Percentiles rank a stretch among this genome's conserved stretches.
Conservation (phyloP, 352 stramenopile species). For the Globisporangium paddicum region DNA sequence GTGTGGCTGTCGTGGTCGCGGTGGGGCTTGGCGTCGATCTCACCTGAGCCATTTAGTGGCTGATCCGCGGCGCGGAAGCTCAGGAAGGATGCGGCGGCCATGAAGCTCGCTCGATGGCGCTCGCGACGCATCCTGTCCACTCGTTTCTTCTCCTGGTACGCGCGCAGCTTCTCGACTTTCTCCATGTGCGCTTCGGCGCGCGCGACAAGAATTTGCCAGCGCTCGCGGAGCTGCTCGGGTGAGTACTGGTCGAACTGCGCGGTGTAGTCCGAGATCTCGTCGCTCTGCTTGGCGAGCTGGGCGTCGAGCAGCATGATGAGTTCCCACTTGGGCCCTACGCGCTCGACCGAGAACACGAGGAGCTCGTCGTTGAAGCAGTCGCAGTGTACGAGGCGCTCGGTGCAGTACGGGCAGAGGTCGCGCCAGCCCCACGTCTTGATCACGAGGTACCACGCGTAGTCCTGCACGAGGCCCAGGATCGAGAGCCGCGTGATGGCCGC, state of each 20-base stretch:
- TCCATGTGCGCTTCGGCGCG: slow-evolving; percentile 49
- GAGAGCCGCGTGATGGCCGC: slow-evolving; percentile 55
- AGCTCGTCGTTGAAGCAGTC: slow-evolving; percentile 74
- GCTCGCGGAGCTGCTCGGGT: slow-evolving; percentile 46
- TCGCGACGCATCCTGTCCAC: slow-evolving; percentile 25
- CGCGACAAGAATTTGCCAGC: slow-evolving; percentile 50
- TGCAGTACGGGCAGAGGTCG: slow-evolving; percentile 63
- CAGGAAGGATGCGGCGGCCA: slow-evolving; percentile 15
- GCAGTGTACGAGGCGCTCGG: slow-evolving; percentile 51
- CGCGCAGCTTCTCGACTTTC: slow-evolving; percentile 49
- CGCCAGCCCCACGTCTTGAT: slow-evolving; percentile 55
- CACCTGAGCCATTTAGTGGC: background rate
- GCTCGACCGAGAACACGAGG: slow-evolving; percentile 49
- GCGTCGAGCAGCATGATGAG: slow-evolving; percentile 53
- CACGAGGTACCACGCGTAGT: slow-evolving; percentile 50
- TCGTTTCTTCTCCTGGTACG: slow-evolving; percentile 47
- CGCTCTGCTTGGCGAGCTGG: slow-evolving; percentile 34
- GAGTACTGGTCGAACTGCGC: slow-evolving; percentile 55
- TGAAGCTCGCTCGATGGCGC: slow-evolving; percentile 27
- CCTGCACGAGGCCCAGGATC: slow-evolving; percentile 39
- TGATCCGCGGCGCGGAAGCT: slow-evolving; percentile 3
- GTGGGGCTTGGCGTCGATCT: background rate
- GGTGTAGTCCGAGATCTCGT: slow-evolving; percentile 19
- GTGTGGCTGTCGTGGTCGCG: slow-evolving; percentile 8
- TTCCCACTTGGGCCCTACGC: slow-evolving; percentile 58